Evolutionary conservation across 2,329 filamentous ascomycete genomes (phyloP).

Genomic region (Hysterium pulicare): DNA sequence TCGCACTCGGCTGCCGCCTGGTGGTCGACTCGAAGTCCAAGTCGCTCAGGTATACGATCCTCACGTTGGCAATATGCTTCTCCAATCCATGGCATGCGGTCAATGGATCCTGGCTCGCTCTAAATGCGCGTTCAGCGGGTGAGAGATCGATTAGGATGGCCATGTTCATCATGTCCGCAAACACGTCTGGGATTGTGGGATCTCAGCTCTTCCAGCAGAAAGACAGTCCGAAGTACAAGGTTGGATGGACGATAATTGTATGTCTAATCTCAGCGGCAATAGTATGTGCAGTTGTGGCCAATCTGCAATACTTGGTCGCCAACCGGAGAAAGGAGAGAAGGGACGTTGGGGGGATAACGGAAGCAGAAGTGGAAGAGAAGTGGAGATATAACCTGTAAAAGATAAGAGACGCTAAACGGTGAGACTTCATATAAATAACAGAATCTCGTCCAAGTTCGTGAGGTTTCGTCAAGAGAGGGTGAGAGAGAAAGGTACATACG

Average conservation of each 20-base stretch:
- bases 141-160: slow-evolving; percentile 17
- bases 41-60: slow-evolving; percentile 5
- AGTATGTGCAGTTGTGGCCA: slow-evolving; percentile 5
- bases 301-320: slow-evolving; percentile 13
- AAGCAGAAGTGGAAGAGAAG: no score
- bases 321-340: slow-evolving; percentile 6
- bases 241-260: slow-evolving; percentile 13
- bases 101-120: slow-evolving; percentile 17
- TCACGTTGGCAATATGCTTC: slow-evolving; percentile 6
- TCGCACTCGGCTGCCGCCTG: slow-evolving; percentile 6
- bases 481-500: no score
- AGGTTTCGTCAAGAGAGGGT: no score
- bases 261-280: slow-evolving; percentile 5
- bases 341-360: no score
- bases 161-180: slow-evolving; percentile 18
- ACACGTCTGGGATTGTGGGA: slow-evolving; percentile 15
- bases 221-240: slow-evolving; percentile 12
- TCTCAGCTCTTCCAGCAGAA: slow-evolving; percentile 14
- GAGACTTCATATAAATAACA: no score
- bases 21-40: neutral
- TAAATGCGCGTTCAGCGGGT: slow-evolving; percentile 14
- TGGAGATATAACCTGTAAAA: no score
- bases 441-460: no score
- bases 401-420: no score
- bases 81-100: slow-evolving; percentile 7